phyloP scores from a whole-genome alignment of 176 grass and related monocot genomes.

The Elaeis guineensis region DNA sequence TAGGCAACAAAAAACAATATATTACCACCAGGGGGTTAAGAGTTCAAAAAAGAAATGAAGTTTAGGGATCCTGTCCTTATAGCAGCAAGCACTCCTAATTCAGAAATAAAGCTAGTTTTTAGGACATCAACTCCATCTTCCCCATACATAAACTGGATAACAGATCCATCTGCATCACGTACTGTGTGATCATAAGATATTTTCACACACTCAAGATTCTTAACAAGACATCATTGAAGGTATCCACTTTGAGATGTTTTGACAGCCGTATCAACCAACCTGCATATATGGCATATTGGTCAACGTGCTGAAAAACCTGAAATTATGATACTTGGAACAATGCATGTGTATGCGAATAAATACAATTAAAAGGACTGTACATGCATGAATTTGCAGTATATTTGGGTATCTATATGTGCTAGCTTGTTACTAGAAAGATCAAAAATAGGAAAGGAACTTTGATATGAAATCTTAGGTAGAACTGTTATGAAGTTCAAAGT shows the following conservation, averaged over 20 bases:
- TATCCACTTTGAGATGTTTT: slow-evolving; percentile 96
- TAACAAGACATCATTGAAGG: slow-evolving; percentile 89
- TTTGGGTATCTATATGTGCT: too few relatives aligned
- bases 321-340: too few relatives aligned
- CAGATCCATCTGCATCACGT: slow-evolving; percentile 86
- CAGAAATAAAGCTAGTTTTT: slow-evolving; percentile 61
- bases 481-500: neutral
- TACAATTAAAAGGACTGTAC: too few relatives aligned
- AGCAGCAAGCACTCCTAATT: slow-evolving; percentile 55
- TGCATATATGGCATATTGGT: slow-evolving; percentile 5
- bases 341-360: too few relatives aligned
- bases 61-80: slow-evolving; percentile 34
- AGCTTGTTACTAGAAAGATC: too few relatives aligned
- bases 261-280: slow-evolving; percentile 84
- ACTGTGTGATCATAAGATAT: slow-evolving; percentile 84
- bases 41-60: neutral
- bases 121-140: slow-evolving; percentile 85
- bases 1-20: slow-evolving; percentile 9
- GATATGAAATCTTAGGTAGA: too few relatives aligned
- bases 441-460: too few relatives aligned
- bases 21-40: slow-evolving; percentile 22
- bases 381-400: too few relatives aligned
- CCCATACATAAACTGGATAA: slow-evolving; percentile 87
- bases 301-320: neutral
- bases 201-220: slow-evolving; percentile 77